Percentiles rank a stretch among this genome's conserved stretches.
Conservation (phyloP, 495 filamentous ascomycete genomes). For the Neurospora discreta region DNA sequence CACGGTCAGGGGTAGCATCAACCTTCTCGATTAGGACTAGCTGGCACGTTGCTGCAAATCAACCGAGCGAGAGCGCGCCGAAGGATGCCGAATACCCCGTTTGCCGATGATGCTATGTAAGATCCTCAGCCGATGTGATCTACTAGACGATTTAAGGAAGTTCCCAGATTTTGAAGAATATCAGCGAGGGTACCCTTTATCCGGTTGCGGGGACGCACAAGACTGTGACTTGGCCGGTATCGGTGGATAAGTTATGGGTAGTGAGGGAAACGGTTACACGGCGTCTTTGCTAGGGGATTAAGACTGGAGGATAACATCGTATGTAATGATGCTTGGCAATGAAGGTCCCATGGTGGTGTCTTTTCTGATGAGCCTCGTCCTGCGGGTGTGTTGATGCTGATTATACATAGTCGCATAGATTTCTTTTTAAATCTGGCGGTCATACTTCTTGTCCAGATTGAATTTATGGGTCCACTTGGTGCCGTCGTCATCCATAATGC, state of each 20-base stretch:
- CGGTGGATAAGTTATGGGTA: background rate
- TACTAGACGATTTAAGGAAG: no score
- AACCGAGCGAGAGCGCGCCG: no score
- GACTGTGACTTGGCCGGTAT: background rate
- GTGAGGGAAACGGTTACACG: background rate
- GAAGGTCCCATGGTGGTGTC: background rate
- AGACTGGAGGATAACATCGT: background rate
- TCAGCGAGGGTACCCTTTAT: conserved; percentile 23
- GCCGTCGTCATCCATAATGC: no score
- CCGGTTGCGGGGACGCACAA: conserved; percentile 25
- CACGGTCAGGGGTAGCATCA: no score
- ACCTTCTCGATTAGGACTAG: no score
- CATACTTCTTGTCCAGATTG: no score
- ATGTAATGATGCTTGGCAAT: background rate
- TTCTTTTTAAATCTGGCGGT: no score
- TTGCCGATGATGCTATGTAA: no score
- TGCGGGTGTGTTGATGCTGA: background rate
- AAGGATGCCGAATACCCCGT: conserved; percentile 36
- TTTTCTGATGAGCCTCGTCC: background rate
- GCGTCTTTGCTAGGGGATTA: background rate
- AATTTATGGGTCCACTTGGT: no score
- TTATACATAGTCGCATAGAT: background rate
- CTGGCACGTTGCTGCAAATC: no score
- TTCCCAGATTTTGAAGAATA: conserved; percentile 18
- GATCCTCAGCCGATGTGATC: no score